These are phyloP conservation scores for Staphylotrichum longicolle DNA, from an alignment of 495 filamentous ascomycete species.

Conservation along the genomic window DNA sequence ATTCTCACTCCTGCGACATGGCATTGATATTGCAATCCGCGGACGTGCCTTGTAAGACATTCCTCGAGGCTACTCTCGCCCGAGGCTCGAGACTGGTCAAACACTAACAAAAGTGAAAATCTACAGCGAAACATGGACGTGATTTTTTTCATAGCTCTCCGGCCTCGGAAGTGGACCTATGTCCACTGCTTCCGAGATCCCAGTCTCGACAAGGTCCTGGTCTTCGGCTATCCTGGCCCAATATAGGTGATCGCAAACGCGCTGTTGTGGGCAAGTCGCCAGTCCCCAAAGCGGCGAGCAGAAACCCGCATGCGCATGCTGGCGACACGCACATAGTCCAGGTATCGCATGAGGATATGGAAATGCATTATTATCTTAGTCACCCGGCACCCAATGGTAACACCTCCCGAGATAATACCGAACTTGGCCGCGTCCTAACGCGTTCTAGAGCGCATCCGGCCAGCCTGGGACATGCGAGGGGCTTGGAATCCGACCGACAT, in stretches of 20 bases:
- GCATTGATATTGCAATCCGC: background rate
- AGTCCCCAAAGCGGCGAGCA: background rate
- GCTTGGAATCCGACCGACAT: background rate
- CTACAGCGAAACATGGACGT: background rate
- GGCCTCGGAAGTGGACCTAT: background rate
- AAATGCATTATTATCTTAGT: conserved; percentile 26
- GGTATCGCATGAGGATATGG: conserved; percentile 28
- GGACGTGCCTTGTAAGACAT: background rate
- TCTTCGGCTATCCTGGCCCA: conserved; percentile 37
- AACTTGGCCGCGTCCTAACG: background rate
- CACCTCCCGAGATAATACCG: conserved; percentile 1
- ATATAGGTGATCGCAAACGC: conserved; percentile 29
- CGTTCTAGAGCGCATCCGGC: background rate
- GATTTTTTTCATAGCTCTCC: background rate
- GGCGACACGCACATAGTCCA: conserved; percentile 25
- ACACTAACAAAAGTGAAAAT: background rate
- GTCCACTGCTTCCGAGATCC: background rate
- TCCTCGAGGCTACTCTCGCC: background rate
- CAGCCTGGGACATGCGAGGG: background rate
- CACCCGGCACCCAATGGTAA: conserved; percentile 11
- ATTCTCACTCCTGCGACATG: background rate
- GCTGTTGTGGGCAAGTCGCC: conserved; percentile 24
- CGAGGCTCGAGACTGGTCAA: background rate
- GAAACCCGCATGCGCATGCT: background rate
- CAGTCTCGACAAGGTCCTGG: background rate